Percentiles rank a stretch among this genome's conserved stretches.
Evolutionary conservation across 805 yeast genomes (phyloP).

Genomic region (Ogataea corticis): DNA sequence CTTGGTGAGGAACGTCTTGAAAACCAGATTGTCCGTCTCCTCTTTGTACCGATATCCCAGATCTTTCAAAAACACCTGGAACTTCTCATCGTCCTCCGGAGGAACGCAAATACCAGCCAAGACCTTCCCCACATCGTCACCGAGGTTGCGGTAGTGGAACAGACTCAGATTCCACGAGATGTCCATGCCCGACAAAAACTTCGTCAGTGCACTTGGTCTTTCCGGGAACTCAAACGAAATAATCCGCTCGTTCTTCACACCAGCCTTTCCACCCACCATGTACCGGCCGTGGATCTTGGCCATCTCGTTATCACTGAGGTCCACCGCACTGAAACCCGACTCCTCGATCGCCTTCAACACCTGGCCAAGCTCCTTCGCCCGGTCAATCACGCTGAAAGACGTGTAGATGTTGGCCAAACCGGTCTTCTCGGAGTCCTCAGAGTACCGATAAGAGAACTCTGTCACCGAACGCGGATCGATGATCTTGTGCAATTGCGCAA

Average conservation of each 20-base stretch:
- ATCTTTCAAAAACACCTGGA: constrained; percentile 65
- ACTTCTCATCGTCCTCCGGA: constrained; percentile 58
- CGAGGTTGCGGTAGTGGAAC: constrained; percentile 97
- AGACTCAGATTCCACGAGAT: constrained; percentile 88
- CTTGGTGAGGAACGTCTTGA: constrained; percentile 63
- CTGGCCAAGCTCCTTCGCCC: constrained; percentile 67
- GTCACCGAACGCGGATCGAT: constrained; percentile 90
- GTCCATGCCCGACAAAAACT: constrained; percentile 70
- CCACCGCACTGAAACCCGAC: constrained; percentile 72
- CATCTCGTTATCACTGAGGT: constrained; percentile 88
- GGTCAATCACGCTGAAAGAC: constrained; percentile 80
- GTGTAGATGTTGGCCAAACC: constrained; percentile 76
- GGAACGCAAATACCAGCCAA: constrained; percentile 90
- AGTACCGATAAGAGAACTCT: constrained; percentile 87
- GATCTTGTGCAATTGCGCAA: constrained; percentile 69
- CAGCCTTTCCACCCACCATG: constrained; percentile 87
- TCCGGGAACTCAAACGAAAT: constrained; percentile 94
- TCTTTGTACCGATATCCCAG: constrained; percentile 77
- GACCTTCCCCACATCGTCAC: constrained; percentile 91
- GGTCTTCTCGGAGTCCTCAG: constrained; percentile 41
- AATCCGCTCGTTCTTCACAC: constrained; percentile 71
- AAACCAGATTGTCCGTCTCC: constrained; percentile 86
- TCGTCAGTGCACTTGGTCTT: constrained; percentile 90
- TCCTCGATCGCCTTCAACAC: constrained; percentile 60
- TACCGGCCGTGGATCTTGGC: constrained; percentile 97